These are phyloP conservation scores for Penicillium simplicissimum DNA, from an alignment of 495 filamentous ascomycete species.

Conservation along the genomic window DNA sequence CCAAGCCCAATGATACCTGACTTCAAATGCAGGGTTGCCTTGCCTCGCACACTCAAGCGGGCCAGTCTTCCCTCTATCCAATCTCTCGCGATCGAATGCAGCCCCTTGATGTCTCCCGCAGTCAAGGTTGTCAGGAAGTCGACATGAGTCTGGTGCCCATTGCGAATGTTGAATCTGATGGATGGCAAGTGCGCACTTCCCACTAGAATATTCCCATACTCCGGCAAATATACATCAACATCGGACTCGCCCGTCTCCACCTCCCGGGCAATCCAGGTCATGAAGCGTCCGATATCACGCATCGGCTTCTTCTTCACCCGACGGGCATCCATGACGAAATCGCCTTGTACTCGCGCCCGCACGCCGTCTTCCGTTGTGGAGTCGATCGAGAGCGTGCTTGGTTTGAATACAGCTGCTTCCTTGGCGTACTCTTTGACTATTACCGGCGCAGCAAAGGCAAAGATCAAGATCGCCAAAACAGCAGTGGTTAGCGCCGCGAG, in stretches of 20 bases:
- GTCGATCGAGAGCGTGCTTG: conserved; percentile 78
- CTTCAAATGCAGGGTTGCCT: conserved; percentile 67
- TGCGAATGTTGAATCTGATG: conserved; percentile 70
- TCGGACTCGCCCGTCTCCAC: conserved; percentile 68
- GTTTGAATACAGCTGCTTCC: conserved; percentile 76
- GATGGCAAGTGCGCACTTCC: conserved; percentile 75
- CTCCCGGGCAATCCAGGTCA: conserved; percentile 78
- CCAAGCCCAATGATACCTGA: conserved; percentile 78
- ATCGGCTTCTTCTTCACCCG: conserved; percentile 69
- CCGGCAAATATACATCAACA: conserved; percentile 78
- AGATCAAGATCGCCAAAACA: conserved; percentile 53
- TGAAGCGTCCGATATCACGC: conserved; percentile 70
- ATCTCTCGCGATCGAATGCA: conserved; percentile 80
- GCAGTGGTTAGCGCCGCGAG: conserved; percentile 48
- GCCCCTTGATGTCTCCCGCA: conserved; percentile 73
- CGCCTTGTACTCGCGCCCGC: conserved; percentile 73
- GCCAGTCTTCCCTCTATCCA: conserved; percentile 79
- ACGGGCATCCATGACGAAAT: conserved; percentile 73
- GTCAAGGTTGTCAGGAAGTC: conserved; percentile 76
- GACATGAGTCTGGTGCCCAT: conserved; percentile 71
- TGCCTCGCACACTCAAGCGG: conserved; percentile 66
- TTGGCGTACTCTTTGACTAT: conserved; percentile 81
- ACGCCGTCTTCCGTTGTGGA: conserved; percentile 78
- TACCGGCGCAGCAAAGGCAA: conserved; percentile 78
- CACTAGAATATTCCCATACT: conserved; percentile 75